These are phyloP conservation scores for Aspergillus ustus DNA, from an alignment of 2,329 filamentous ascomycete genomes.

Conservation along the genomic window DNA sequence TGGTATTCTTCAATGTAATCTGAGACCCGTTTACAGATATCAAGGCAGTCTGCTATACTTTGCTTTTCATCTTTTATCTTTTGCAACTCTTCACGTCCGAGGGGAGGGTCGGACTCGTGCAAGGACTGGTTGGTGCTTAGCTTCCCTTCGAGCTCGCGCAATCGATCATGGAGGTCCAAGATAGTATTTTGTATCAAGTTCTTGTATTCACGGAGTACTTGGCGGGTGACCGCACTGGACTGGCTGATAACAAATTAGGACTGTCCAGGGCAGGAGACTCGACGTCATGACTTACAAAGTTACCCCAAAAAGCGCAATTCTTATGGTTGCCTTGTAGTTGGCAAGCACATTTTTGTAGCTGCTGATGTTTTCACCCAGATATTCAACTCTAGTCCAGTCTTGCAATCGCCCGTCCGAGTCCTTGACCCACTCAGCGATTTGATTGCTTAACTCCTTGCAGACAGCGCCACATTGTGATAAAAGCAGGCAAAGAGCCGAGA, in stretches of 20 bases:
- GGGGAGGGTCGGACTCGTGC: not conserved
- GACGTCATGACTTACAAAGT: conserved; percentile 30
- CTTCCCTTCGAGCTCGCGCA: conserved; percentile 36
- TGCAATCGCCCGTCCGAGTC: conserved; percentile 22
- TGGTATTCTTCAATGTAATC: conserved; percentile 36
- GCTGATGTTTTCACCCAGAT: conserved; percentile 25
- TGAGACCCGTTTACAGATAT: conserved; percentile 39
- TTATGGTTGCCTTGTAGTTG: conserved; percentile 33
- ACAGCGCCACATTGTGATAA: conserved; percentile 27
- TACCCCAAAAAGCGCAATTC: conserved; percentile 32
- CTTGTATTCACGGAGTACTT: conserved; percentile 38
- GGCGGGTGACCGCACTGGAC: conserved; percentile 22
- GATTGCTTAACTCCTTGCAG: conserved; percentile 26
- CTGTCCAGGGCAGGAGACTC: not conserved
- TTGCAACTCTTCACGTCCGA: conserved; percentile 1
- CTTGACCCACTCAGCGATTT: conserved; percentile 23
- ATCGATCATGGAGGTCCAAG: conserved; percentile 40
- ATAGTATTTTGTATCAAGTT: conserved; percentile 39
- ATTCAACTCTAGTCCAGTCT: conserved; percentile 21
- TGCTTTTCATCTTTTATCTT: conserved; percentile 39
- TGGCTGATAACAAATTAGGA: conserved; percentile 21
- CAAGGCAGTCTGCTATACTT: conserved; percentile 42
- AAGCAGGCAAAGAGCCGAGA: conserved; percentile 27
- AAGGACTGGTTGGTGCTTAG: conserved; percentile 18
- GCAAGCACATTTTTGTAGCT: conserved; percentile 28